Conservation (phyloP, 2,329 filamentous ascomycete genomes). For the Exophiala aquamarina region DNA sequence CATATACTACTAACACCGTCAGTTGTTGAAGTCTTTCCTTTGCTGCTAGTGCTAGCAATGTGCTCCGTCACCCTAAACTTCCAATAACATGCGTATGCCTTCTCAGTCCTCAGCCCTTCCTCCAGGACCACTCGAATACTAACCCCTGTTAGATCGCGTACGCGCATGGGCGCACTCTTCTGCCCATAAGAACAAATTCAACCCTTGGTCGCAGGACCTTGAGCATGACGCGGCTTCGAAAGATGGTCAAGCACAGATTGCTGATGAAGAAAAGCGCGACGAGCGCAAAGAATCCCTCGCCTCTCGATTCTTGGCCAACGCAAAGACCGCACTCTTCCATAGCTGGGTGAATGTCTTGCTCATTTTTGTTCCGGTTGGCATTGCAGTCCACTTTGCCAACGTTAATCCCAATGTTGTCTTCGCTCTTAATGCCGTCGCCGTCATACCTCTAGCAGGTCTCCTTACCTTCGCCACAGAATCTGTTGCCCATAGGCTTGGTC, state of each 20-base stretch:
- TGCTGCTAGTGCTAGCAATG: not conserved
- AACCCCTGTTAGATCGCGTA: constrained; percentile 18
- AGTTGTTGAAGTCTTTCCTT: not conserved
- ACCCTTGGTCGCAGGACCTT: constrained; percentile 22
- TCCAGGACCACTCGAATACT: constrained; percentile 1
- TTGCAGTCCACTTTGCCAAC: constrained; percentile 67
- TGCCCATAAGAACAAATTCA: constrained; percentile 26
- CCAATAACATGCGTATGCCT: constrained; percentile 18
- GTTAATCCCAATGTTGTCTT: constrained; percentile 68
- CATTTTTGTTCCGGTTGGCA: constrained; percentile 75
- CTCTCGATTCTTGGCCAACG: constrained; percentile 17
- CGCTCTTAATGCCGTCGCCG: constrained; percentile 88
- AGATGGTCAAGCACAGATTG: constrained; percentile 7
- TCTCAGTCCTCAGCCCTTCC: not conserved
- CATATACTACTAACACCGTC: not conserved
- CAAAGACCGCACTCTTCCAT: constrained; percentile 69
- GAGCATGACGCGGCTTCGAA: not conserved
- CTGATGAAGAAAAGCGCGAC: constrained; percentile 6
- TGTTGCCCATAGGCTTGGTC: constrained; percentile 69
- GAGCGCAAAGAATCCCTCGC: constrained; percentile 17
- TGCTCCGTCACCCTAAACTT: not conserved
- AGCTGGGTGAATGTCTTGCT: constrained; percentile 87
- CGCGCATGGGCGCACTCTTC: constrained; percentile 26
- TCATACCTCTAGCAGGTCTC: constrained; percentile 83
- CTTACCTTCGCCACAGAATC: constrained; percentile 90